These are phyloP conservation scores for Glomus cerebriforme DNA, from an alignment of 192 early-diverging fungal species.

Conservation along the genomic window DNA sequence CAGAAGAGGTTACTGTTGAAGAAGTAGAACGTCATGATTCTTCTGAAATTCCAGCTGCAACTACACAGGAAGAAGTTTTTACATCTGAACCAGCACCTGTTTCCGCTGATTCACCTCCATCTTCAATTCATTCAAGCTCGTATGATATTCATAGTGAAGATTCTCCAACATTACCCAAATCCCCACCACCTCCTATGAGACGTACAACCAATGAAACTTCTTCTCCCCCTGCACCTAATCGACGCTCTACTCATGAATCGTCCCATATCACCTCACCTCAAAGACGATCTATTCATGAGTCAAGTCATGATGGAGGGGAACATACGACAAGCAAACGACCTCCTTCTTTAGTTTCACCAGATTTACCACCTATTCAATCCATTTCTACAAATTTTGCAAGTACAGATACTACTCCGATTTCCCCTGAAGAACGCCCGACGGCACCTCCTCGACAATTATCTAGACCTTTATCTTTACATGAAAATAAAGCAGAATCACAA, in stretches of 20 bases:
- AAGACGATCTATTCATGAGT: slow-evolving; percentile 1
- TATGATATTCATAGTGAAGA: background rate
- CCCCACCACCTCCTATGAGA: background rate
- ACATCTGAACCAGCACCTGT: slow-evolving; percentile 16
- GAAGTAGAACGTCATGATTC: background rate
- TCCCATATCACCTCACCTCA: background rate
- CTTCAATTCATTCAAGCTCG: background rate
- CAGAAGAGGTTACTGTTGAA: background rate
- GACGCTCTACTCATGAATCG: background rate
- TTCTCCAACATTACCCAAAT: slow-evolving; percentile 21
- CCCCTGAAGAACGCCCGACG: background rate
- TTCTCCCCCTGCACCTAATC: background rate
- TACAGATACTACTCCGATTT: background rate
- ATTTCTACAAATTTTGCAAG: background rate
- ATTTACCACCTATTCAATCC: slow-evolving; percentile 3
- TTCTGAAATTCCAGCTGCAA: background rate
- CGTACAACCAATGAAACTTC: background rate
- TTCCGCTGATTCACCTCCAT: background rate
- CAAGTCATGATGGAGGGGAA: background rate
- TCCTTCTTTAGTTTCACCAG: background rate
- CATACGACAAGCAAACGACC: background rate
- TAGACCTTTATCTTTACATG: slow-evolving; percentile 16
- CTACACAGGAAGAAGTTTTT: background rate
- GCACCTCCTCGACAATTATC: background rate
- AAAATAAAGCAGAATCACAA: slow-evolving; percentile 38